Conservation (phyloP, 257 asterid genomes). For the Handroanthus guayacan region DNA sequence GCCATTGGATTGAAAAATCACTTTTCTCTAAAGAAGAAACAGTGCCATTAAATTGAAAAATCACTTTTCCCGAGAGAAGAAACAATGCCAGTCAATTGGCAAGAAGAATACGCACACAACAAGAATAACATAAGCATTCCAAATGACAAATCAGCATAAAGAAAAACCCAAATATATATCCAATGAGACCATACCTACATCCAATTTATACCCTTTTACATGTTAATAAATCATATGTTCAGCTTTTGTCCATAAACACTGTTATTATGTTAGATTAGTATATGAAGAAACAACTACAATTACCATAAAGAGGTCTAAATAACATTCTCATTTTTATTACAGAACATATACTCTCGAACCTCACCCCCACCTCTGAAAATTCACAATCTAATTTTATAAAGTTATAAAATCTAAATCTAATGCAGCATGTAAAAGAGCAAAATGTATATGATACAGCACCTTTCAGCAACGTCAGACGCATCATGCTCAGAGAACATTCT, state of each 20-base stretch:
- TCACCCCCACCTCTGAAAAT: constrained; percentile 5
- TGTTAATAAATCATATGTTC: not conserved
- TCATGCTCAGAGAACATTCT: too few relatives aligned
- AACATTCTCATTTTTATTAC: constrained; percentile 28
- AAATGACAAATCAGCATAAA: not conserved
- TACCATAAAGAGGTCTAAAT: constrained; percentile 19
- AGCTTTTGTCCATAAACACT: not conserved
- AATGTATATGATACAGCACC: constrained; percentile 25
- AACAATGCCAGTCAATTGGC: too few relatives aligned
- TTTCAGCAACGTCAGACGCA: not conserved
- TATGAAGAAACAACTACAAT: not conserved
- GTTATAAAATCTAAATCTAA: constrained; percentile 24
- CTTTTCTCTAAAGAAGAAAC: too few relatives aligned
- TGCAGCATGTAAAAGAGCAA: constrained; percentile 32
- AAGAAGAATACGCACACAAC: not conserved
- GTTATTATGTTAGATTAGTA: not conserved
- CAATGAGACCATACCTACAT: not conserved
- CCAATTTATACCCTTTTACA: not conserved
- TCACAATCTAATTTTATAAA: constrained; percentile 39
- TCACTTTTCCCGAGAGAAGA: too few relatives aligned
- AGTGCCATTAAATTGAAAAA: too few relatives aligned
- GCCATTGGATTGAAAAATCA: too few relatives aligned
- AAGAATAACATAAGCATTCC: not conserved
- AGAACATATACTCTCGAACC: constrained; percentile 33
- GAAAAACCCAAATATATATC: not conserved